These are phyloP conservation scores for Alisma plantagoaquatica DNA, from an alignment of 106 monocot species.

Conservation along the genomic window DNA sequence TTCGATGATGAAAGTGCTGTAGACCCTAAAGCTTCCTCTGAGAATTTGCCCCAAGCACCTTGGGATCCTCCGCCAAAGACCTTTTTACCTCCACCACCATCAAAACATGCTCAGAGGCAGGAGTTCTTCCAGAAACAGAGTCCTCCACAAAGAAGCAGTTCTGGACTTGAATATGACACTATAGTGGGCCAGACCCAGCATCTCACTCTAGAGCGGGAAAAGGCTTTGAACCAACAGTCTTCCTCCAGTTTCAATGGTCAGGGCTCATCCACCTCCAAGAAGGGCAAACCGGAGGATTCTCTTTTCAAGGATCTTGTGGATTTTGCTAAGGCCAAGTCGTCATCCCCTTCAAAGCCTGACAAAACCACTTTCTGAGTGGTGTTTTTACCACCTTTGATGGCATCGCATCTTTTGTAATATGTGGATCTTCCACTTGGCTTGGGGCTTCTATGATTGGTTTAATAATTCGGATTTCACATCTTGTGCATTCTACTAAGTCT, in stretches of 20 bases:
- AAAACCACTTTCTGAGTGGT: too few relatives aligned
- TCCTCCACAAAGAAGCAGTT: constrained; percentile 9
- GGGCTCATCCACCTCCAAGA: constrained; percentile 16
- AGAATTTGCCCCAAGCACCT: constrained; percentile 32
- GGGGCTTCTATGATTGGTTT: too few relatives aligned
- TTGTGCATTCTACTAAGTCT: too few relatives aligned
- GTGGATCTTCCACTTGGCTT: too few relatives aligned
- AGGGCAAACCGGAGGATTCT: constrained; percentile 53
- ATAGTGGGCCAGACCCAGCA: constrained; percentile 21
- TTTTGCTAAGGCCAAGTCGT: constrained; percentile 69
- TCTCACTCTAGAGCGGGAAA: constrained; percentile 27
- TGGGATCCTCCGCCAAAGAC: constrained; percentile 28
- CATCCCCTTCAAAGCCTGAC: constrained; percentile 45
- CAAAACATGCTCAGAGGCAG: constrained; percentile 67
- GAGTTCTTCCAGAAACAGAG: constrained; percentile 56
- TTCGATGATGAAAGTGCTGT: constrained; percentile 36
- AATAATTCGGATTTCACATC: too few relatives aligned
- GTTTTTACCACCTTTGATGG: too few relatives aligned
- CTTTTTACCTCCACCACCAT: constrained; percentile 59
- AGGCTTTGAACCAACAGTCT: background rate
- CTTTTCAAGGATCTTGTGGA: constrained; percentile 95
- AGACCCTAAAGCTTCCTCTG: constrained; percentile 5
- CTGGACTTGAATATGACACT: constrained; percentile 19
- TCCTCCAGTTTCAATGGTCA: constrained; percentile 1
- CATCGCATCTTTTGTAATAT: too few relatives aligned